Evolutionary conservation across 495 filamentous ascomycete species (phyloP), one percentile per base, ranked within the genome.

Genomic region (Astrothelium macrocarpum): DNA sequence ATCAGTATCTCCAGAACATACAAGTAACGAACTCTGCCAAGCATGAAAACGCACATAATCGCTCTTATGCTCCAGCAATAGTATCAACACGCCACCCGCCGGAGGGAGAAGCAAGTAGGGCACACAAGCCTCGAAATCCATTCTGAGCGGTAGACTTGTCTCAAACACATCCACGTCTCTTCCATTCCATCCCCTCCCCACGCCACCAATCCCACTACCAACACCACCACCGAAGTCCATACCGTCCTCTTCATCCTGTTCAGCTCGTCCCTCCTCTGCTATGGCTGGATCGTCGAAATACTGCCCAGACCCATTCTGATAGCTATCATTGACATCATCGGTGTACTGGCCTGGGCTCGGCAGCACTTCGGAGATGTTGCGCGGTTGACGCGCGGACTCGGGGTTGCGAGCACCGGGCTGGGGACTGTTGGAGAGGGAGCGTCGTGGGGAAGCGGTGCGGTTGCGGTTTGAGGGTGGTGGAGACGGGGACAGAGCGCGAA

Each of bases 1-100:
- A n/a, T 9, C 20, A n/a, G 12, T 56, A 9, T 56, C 25, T 9
- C 11, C 49, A 28, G 5, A 11, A 56, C 49, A 29, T 29, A 56
- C 49, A 18, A 97, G 75, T 74, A 97, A 81, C 65, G 87, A 87
- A 2, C 86, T 89, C 76, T 97, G 93, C 93, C 94, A 97, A 9
- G 92, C 94, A 74, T 98, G 94, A 66, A 96, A 96, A 68, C 94
- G 79, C 42, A 98, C 94, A 73, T 96, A 98, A 76, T 97, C 94
- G 69, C 91, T 96, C 81, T 94, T 93, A 69, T 90, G 83, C 81
- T 98, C 94, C 64, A 91, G 67, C 67, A 97, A 80, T 65, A 98
- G 73, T 71, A 98, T 74, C 66, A 96, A 75, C 12, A 96, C 89
- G 31, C 85, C 89, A 31, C 93, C 94, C 0, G 91, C 85, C 18